phyloP scores from a whole-genome alignment of 208 protist genomes.

The Trypanosoma theileri region DNA sequence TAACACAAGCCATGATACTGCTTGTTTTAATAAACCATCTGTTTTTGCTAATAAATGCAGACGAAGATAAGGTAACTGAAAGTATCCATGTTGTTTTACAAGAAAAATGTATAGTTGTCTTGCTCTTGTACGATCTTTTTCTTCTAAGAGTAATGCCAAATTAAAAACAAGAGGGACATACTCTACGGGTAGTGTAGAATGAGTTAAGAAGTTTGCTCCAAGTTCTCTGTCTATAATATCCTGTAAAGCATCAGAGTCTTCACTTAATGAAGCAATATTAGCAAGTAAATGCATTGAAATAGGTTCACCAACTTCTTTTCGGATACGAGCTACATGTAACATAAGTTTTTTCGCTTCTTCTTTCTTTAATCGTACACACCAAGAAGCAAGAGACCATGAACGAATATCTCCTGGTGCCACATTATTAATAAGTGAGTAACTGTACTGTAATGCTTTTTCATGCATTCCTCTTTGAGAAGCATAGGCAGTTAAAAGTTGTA shows the following conservation, averaged over 20 bases:
- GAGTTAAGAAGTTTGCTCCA: constrained; percentile 53
- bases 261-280: constrained; percentile 58
- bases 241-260: constrained; percentile 63
- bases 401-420: constrained; percentile 65
- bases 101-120: constrained; percentile 76
- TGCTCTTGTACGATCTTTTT: constrained; percentile 40
- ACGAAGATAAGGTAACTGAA: constrained; percentile 69
- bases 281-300: constrained; percentile 59
- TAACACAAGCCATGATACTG: constrained; percentile 81
- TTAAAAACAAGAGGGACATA: constrained; percentile 85
- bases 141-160: constrained; percentile 66
- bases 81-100: constrained; percentile 75
- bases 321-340: constrained; percentile 43
- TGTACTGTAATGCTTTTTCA: constrained; percentile 64
- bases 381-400: constrained; percentile 65
- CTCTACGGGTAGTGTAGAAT: constrained; percentile 30
- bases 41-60: constrained; percentile 62
- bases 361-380: constrained; percentile 69
- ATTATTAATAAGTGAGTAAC: constrained; percentile 53
- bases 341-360: constrained; percentile 41
- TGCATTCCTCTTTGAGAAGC: constrained; percentile 57
- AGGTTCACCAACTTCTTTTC: constrained; percentile 39
- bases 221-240: constrained; percentile 73
- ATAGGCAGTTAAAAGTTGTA: constrained; percentile 72
- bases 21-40: constrained; percentile 52